Evolutionary conservation across 2,329 filamentous ascomycete genomes (phyloP), one percentile per base, ranked within the genome.

Genomic region (Colletotrichum sp.): DNA sequence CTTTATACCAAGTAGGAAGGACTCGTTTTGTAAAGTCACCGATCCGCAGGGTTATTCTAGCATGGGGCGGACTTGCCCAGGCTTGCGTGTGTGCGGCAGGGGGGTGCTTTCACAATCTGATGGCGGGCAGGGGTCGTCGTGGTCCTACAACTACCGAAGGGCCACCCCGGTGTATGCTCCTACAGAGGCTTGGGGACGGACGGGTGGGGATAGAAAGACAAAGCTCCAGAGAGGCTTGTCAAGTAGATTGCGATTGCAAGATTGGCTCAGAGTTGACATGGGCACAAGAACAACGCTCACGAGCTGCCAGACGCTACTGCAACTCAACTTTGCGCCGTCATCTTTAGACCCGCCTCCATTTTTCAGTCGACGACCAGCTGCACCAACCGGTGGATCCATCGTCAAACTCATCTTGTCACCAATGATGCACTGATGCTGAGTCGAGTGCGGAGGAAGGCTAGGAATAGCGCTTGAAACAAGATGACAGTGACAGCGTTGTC

Each of bases 381-480:
- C 52, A 44, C 49, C 66, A 72, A 66, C 32, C 26, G 28, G 73
- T 76, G 63, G 72, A 77, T 72, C 75, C 59, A 60, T 72, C 64
- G 55, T 77, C 68, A 71, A 69, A 71, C 71, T 59, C 65, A 64
- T 69, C 63, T 62, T 76, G 72, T 76, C 75, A 76, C 75, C 77
- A 75, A 68, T 65, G 59, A 65, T 76, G 72, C 72, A 36, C 55
- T 55, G 49, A 67, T 76, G 68, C 72, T 68, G 67, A 68, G 66
- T 72, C 64, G 75, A 64, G 69, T 52, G 60, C 32, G 55, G 64
- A 77, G 49, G 74, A 39, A 34, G 55, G 69, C 72, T 77, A 78
- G 75, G 68, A 76, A 78, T 75, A 78, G 75, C 60, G 75, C 76
- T 77, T 77, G 75, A 78, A 78, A 78, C 77, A 75, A 70, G 55